Conservation (phyloP, 1,284 basidiomycete genomes). For the Leccinum griseonigrum region DNA sequence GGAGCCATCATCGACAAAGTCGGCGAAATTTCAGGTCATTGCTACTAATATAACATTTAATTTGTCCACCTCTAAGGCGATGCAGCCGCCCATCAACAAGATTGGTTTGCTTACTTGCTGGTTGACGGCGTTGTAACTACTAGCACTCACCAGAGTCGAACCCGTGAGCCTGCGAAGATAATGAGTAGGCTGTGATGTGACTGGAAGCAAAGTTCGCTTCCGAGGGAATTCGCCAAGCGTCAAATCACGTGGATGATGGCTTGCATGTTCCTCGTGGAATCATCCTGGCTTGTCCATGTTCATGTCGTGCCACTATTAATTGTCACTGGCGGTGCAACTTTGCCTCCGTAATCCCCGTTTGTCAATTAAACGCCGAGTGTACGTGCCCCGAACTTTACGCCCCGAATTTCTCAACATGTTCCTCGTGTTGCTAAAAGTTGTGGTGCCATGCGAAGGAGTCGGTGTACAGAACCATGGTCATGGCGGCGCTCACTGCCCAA, state of each 20-base stretch:
- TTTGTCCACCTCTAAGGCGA: not conserved
- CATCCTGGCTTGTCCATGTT: not conserved
- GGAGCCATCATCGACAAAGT: not conserved
- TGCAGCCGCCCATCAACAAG: not conserved
- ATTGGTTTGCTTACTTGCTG: not conserved
- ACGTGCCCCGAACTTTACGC: not conserved
- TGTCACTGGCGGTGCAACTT: not conserved
- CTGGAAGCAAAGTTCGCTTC: not conserved
- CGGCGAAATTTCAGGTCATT: not conserved
- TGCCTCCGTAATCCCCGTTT: not conserved
- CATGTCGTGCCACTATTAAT: not conserved
- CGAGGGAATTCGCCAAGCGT: not conserved
- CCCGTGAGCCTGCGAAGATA: not conserved
- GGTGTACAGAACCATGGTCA: not conserved
- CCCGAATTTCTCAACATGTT: not conserved
- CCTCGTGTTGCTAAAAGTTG: not conserved
- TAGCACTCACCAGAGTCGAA: slow-evolving; percentile 2
- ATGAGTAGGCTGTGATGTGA: too few relatives aligned
- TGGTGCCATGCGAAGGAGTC: not conserved
- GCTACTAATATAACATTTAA: not conserved
- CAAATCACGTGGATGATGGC: not conserved
- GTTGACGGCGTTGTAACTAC: not conserved
- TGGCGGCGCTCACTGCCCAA: not conserved
- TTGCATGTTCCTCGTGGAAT: not conserved
- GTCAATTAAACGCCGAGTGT: not conserved